Base-by-base conservation (phyloP, 2,329 filamentous ascomycete genomes). In the Colletotrichum lentis region DNA sequence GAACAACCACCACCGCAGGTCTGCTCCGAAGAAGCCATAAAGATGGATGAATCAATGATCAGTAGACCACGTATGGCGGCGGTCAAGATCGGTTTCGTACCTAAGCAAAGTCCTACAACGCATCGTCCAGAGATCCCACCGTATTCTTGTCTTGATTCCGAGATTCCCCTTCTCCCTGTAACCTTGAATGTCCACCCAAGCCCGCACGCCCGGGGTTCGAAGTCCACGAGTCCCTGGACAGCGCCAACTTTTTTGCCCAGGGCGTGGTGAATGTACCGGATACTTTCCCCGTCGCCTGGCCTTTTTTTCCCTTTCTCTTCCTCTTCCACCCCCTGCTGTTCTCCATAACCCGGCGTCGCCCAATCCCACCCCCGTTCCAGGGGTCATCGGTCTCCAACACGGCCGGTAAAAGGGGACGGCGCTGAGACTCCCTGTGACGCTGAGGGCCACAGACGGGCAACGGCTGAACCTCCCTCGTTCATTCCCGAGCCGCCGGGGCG, bases 401-500 rank as follows among this genome's bases (percentile, higher is more conserved):
- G 31, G 56, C 31, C 43, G 50, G 52, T 50, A 27, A 37, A 60
- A 37, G 44, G 43, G 57, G 43, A 46, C 44, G 43, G 35, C 44
- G 31, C 31, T 49, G 20, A 16, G 20, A 39, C 31, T 41, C n/a
- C 5, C 50, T 54, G 50, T 20, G 31, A 54, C 50, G n/a, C 31
- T 46, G 27, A 31, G 27, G 8, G 27, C 14, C 27, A 58, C 50
- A 53, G 20, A 27, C 37, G 53, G 35, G 43, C 49, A 27, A 65
- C 57, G 67, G 67, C 57, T 67, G 43, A 69, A 69, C 57, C 67
- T 67, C 67, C n/a, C n/a, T n/a, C n/a, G 64, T 67, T 58, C 58
- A 63, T 67, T 67, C 67, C 67, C 67, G 67, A 69, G 57, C 53
- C 57, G 64, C 56, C 57, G 64, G 67, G 44, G 66, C 47, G 61